Conservation (phyloP, 306 rosid species). For the Fagus sylvatica region DNA sequence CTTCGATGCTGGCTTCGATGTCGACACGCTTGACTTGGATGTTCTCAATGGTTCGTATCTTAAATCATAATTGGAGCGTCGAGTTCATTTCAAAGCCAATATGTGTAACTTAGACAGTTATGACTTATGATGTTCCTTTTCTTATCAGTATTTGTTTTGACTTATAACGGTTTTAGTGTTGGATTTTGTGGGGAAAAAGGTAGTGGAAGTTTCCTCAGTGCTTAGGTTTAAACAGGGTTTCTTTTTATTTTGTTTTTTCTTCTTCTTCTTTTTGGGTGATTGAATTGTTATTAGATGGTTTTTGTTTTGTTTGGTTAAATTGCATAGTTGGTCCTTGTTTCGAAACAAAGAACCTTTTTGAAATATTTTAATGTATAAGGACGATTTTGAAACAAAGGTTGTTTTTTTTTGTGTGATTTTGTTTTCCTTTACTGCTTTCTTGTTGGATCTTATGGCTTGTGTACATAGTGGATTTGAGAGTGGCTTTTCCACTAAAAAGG, state of each 20-base stretch:
- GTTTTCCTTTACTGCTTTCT: background rate
- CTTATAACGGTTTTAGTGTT: background rate
- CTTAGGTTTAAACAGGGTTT: background rate
- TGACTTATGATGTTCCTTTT: no score
- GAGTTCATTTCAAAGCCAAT: no score
- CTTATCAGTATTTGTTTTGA: background rate
- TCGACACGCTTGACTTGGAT: slow-evolving; percentile 68
- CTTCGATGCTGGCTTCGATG: slow-evolving; percentile 83
- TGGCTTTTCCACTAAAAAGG: background rate
- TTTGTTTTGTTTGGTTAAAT: background rate
- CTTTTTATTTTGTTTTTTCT: background rate
- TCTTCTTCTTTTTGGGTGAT: background rate
- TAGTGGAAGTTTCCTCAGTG: background rate
- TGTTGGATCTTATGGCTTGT: background rate
- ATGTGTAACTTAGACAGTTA: background rate
- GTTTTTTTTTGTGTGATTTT: background rate
- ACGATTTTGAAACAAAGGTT: no score
- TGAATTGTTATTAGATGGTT: background rate
- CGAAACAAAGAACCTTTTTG: no score
- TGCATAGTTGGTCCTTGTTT: background rate
- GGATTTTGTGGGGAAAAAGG: background rate
- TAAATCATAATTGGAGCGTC: background rate
- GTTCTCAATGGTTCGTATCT: slow-evolving; percentile 62
- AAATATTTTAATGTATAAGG: no score
- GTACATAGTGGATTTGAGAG: background rate